Percentiles rank a stretch among this genome's conserved stretches.
Evolutionary conservation across 2,329 filamentous ascomycete species (phyloP).

Genomic region (Graphilbum fragrans): DNA sequence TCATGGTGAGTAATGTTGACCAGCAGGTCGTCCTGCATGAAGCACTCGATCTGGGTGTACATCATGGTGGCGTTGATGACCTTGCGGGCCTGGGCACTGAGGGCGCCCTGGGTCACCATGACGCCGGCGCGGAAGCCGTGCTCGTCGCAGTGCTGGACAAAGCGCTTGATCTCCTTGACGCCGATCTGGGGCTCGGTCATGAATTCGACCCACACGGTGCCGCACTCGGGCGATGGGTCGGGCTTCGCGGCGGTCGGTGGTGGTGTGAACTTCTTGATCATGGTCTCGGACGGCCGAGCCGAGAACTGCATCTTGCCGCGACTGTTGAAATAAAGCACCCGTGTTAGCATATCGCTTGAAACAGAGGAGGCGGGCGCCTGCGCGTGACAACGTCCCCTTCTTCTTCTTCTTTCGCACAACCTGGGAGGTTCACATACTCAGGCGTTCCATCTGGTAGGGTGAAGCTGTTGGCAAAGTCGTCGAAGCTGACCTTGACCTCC

Average conservation of each 20-base stretch:
- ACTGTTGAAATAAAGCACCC: no score
- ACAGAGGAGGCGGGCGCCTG: no score
- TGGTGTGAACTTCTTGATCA: constrained; percentile 75
- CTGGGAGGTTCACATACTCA: constrained; percentile 44
- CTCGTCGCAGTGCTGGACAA: constrained; percentile 68
- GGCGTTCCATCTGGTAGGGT: constrained; percentile 60
- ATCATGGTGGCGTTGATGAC: constrained; percentile 67
- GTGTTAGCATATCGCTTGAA: no score
- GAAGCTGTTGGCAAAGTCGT: constrained; percentile 67
- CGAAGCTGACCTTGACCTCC: constrained; percentile 75
- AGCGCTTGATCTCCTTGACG: constrained; percentile 83
- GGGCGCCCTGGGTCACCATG: constrained; percentile 71
- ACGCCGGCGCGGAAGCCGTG: constrained; percentile 84
- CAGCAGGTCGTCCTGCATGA: constrained; percentile 87
- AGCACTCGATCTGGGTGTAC: constrained; percentile 78
- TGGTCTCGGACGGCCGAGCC: constrained; percentile 68
- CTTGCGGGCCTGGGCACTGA: constrained; percentile 80
- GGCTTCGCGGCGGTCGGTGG: constrained; percentile 57
- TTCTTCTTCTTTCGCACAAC: background rate
- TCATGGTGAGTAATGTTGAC: constrained; percentile 99
- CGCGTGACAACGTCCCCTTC: no score
- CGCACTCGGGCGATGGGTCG: constrained; percentile 61
- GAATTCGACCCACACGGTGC: constrained; percentile 91
- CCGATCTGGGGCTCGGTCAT: constrained; percentile 66
- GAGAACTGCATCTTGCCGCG: constrained; percentile 79